These are phyloP conservation scores for Cladosporium sp. DNA, from an alignment of 2,329 filamentous ascomycete genomes.

Conservation along the genomic window DNA sequence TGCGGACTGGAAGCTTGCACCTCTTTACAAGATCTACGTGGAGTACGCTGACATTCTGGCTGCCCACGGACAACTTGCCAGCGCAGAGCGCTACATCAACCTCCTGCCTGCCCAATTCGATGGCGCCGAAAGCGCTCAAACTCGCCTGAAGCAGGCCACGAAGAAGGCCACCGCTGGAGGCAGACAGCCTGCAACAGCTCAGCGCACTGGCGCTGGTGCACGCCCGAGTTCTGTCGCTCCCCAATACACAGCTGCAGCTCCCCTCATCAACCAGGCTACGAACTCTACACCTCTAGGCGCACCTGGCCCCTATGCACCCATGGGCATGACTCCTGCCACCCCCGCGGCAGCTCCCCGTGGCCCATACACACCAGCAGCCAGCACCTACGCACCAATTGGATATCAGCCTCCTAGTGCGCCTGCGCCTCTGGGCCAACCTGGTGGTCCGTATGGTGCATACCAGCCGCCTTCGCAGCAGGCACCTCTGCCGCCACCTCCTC, in stretches of 20 bases:
- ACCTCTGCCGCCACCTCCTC: conserved; percentile 56
- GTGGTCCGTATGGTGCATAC: conserved; percentile 42
- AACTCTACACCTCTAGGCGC: conserved; percentile 21
- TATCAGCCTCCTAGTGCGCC: conserved; percentile 43
- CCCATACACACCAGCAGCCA: conserved; percentile 46
- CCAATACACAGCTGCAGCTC: conserved; percentile 37
- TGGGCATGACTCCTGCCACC: conserved; percentile 33
- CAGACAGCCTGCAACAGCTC: conserved; percentile 33
- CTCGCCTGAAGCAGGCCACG: conserved; percentile 79
- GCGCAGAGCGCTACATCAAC: conserved; percentile 87
- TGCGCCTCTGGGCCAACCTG: conserved; percentile 28
- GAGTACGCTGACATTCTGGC: conserved; percentile 96
- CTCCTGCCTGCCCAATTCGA: conserved; percentile 79
- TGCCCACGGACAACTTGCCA: conserved; percentile 77
- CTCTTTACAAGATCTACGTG: conserved; percentile 89
- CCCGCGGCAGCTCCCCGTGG: conserved; percentile 35
- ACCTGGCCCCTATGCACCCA: conserved; percentile 5
- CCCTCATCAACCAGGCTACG: conserved; percentile 29
- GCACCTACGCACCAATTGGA: conserved; percentile 30
- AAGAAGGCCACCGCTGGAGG: conserved; percentile 45
- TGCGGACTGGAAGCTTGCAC: conserved; percentile 81
- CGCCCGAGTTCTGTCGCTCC: conserved; percentile 13
- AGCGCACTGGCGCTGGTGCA: conserved; percentile 4
- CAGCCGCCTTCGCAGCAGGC: conserved; percentile 39
- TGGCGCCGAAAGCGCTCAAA: conserved; percentile 79